Conservation (phyloP, 805 yeast species). For the Metschnikowia anglica region DNA sequence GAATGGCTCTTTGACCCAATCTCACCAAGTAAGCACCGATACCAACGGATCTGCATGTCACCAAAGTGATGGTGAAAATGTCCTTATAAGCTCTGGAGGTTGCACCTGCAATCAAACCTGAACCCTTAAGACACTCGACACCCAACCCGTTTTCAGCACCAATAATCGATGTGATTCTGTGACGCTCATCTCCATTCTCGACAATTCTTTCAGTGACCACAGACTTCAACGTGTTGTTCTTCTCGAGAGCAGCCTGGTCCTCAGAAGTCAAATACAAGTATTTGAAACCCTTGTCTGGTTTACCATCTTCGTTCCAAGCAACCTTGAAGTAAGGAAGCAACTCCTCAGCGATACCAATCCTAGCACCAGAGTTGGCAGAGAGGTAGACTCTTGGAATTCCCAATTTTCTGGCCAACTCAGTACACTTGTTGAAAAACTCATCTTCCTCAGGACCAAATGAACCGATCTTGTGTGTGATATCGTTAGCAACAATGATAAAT, state of each 20-base stretch:
- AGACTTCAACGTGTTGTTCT: conserved; percentile 56
- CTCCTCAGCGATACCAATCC: conserved; percentile 98
- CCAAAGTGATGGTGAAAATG: conserved; percentile 95
- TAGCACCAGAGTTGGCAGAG: conserved; percentile 98
- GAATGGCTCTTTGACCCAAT: conserved; percentile 98
- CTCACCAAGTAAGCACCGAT: conserved; percentile 98
- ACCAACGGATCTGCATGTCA: conserved; percentile 99
- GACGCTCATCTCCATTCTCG: conserved; percentile 81
- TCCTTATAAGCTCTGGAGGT: conserved; percentile 97
- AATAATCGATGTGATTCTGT: conserved; percentile 77
- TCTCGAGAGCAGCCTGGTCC: conserved; percentile 55
- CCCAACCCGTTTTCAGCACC: conserved; percentile 97
- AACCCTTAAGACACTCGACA: conserved; percentile 97
- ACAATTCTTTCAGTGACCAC: conserved; percentile 77
- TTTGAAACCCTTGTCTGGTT: conserved; percentile 83
- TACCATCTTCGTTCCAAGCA: conserved; percentile 80
- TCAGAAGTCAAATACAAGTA: conserved; percentile 81
- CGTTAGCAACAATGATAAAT: conserved; percentile 90
- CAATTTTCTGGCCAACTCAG: conserved; percentile 82
- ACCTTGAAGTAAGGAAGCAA: conserved; percentile 84
- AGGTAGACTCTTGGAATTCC: conserved; percentile 95
- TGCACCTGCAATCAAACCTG: conserved; percentile 98
- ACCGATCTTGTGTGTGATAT: conserved; percentile 96
- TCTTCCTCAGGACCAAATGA: conserved; percentile 98
- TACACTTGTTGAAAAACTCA: conserved; percentile 84